Percentiles rank a stretch among this genome's conserved stretches.
phyloP scores from a whole-genome alignment of 257 asterid genomes.

The Euphrasia confusa region DNA sequence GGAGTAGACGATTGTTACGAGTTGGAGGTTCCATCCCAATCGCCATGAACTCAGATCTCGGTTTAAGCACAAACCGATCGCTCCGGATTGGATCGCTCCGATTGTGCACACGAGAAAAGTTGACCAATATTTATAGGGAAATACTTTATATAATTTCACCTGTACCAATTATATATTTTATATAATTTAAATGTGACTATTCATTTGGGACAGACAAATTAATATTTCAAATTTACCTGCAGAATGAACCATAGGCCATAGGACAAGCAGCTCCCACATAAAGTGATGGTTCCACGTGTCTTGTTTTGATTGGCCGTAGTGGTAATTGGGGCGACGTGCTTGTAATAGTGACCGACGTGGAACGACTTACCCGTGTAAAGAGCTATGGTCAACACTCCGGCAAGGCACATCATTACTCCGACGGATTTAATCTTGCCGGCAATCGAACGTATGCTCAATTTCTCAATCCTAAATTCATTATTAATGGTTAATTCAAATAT shows the following conservation, averaged over 20 bases:
- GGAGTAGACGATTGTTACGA: constrained; percentile 53
- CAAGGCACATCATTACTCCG: constrained; percentile 52
- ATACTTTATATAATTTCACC: constrained; percentile 45
- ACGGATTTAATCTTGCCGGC: constrained; percentile 37
- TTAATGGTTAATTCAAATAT: too few species aligned
- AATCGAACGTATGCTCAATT: constrained; percentile 24
- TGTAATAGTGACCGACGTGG: constrained; percentile 21
- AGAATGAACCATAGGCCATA: constrained; percentile 51
- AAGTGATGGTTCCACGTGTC: constrained; percentile 53
- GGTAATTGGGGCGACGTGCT: not conserved
- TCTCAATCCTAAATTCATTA: constrained; percentile 37
- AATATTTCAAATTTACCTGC: constrained; percentile 36
- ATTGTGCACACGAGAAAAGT: constrained; percentile 35
- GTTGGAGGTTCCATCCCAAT: constrained; percentile 47
- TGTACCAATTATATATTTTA: constrained; percentile 13
- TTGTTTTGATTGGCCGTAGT: constrained; percentile 17
- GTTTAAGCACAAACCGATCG: constrained; percentile 44
- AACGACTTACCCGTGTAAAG: constrained; percentile 47
- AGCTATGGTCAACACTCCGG: constrained; percentile 43
- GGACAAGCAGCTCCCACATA: constrained; percentile 39
- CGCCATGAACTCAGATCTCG: constrained; percentile 39
- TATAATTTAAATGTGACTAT: not conserved
- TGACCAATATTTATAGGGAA: constrained; percentile 43
- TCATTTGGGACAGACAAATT: not conserved
- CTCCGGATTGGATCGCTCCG: constrained; percentile 40